Base-by-base conservation (phyloP, 1,284 basidiomycete genomes). In the Apiotrichum gamsii region DNA sequence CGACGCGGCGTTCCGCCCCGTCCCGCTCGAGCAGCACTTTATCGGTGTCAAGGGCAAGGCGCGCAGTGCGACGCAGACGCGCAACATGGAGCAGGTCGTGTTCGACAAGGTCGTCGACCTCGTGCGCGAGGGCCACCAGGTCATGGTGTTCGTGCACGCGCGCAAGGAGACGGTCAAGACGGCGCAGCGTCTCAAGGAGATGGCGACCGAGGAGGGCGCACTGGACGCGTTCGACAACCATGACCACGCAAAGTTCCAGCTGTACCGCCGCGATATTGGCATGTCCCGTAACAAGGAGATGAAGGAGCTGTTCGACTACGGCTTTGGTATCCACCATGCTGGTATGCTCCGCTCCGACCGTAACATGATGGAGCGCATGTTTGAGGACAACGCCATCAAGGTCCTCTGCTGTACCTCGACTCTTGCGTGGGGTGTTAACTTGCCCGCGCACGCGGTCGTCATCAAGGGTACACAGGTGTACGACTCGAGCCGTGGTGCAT, bases 81-180 rank as follows among this genome's bases (percentile, higher is more conserved):
- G 82, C 60, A 95, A 94, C 61, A 78, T 98, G 46, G 95, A 99
- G 69, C 78, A 78, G 29, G 90, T 91, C 21, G 84, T 89, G 3
- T 98, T 87, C 62, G 81, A 95, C 61, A 97, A 96, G 72, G 76
- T 73, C 1, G 29, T 63, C 20, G 84, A 87, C 37, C 76, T 95
- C 9, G 86, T 95, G 14, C 78, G 75, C 40, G 81, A 84, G 61
- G 93, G 90, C 0, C 95, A 99, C 71, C 95, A 98, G 71, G 91
- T 97, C 49, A 98, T 99, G 94, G 90, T 99, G 0, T 99, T 99
- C 64, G 95, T 99, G 10, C 95, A 99, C 69, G 90, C 95, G 15
- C 82, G 95, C 23, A 98, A 96, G 72, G 95, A 98, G 65, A 99
- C 95, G 0, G 95, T 99, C 52, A 96, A 95, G 67, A 83, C 89